phyloP scores from a whole-genome alignment of 495 filamentous ascomycete genomes.

The Daldinia concentrica region DNA sequence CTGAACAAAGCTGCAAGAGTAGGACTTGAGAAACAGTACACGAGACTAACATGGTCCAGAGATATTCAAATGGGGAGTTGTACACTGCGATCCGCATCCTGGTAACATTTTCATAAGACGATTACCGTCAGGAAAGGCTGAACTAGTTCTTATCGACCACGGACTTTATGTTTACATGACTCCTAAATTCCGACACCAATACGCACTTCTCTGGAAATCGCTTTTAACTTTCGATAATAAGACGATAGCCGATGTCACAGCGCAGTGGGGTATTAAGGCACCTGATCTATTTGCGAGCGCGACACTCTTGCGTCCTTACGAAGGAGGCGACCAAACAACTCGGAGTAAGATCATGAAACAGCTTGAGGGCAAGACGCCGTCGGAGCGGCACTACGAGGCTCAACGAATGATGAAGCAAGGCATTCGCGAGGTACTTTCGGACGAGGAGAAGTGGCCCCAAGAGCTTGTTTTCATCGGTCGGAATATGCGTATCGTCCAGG shows the following conservation, averaged over 20 bases:
- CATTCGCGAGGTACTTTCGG: constrained; percentile 82
- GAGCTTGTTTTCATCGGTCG: constrained; percentile 96
- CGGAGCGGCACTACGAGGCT: constrained; percentile 80
- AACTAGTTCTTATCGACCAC: constrained; percentile 96
- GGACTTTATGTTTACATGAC: constrained; percentile 93
- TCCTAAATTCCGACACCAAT: constrained; percentile 85
- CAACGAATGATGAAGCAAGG: constrained; percentile 85
- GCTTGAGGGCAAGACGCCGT: constrained; percentile 64
- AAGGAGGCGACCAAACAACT: constrained; percentile 78
- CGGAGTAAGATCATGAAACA: constrained; percentile 63
- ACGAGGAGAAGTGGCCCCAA: constrained; percentile 91
- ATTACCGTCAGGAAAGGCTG: constrained; percentile 78
- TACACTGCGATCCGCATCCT: constrained; percentile 96
- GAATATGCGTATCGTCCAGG: constrained; percentile 89
- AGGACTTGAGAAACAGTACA: not conserved
- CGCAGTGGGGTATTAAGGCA: constrained; percentile 85
- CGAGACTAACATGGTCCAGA: constrained; percentile 54
- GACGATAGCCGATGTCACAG: constrained; percentile 73
- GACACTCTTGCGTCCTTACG: constrained; percentile 89
- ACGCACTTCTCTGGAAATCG: constrained; percentile 91
- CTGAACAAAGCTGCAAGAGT: not conserved
- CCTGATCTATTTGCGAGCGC: constrained; percentile 90
- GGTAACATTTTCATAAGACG: constrained; percentile 97
- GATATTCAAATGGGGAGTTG: constrained; percentile 94
- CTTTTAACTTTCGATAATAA: constrained; percentile 93